phyloP scores from a whole-genome alignment of 106 monocot genomes.

The Dendrobium officinale region DNA sequence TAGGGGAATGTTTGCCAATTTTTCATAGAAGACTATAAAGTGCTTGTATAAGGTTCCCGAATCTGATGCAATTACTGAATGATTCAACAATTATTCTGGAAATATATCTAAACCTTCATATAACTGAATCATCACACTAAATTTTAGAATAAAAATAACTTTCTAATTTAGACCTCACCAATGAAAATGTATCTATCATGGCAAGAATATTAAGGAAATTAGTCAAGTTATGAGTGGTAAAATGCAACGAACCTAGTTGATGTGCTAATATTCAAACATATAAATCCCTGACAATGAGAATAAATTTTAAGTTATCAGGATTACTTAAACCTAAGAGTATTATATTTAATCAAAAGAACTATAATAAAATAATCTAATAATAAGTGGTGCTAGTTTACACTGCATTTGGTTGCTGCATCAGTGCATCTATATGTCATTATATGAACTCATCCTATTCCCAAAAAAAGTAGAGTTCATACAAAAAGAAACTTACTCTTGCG shows the following conservation, averaged over 20 bases:
- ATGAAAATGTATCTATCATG: background rate
- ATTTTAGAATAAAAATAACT: background rate
- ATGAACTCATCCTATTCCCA: background rate
- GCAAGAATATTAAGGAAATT: background rate
- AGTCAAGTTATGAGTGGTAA: background rate
- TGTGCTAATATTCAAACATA: background rate
- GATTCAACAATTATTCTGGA: too few relatives aligned
- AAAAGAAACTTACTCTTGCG: slow-evolving; percentile 57
- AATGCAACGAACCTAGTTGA: background rate
- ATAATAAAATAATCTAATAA: too few relatives aligned
- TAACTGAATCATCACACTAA: too few relatives aligned
- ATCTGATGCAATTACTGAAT: too few relatives aligned
- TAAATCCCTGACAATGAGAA: background rate
- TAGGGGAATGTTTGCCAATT: too few relatives aligned
- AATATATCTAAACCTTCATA: too few relatives aligned
- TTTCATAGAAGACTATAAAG: too few relatives aligned
- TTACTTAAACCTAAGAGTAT: background rate
- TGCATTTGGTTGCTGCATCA: too few relatives aligned
- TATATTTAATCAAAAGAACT: too few relatives aligned
- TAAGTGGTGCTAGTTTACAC: too few relatives aligned
- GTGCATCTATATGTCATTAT: background rate
- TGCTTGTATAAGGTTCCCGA: too few relatives aligned
- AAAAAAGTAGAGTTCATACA: background rate
- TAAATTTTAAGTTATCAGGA: background rate
- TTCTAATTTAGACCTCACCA: background rate